Percentiles rank a stretch among this genome's conserved stretches.
Conservation (phyloP, 495 filamentous ascomycete species). For the Penicillium daleae region DNA sequence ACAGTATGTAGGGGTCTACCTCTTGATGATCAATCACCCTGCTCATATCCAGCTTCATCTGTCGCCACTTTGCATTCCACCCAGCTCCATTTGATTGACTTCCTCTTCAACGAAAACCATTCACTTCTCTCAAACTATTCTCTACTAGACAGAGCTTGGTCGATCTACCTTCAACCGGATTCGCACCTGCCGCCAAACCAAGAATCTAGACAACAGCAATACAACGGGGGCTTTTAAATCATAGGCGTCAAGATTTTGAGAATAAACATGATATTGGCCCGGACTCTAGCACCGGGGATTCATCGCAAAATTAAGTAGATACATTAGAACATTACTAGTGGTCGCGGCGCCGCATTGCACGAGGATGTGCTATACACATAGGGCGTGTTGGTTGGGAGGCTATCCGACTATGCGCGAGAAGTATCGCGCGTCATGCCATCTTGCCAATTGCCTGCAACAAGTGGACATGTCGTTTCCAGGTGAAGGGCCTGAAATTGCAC, state of each 20-base stretch:
- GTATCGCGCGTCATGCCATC: not conserved
- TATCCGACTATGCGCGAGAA: not conserved
- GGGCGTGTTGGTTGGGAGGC: not conserved
- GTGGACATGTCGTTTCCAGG: not conserved
- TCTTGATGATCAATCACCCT: too few species aligned
- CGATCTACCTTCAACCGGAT: not conserved
- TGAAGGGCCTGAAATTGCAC: not conserved
- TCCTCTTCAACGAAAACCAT: too few species aligned
- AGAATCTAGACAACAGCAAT: not conserved
- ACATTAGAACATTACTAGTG: conserved; percentile 6
- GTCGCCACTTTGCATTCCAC: too few species aligned
- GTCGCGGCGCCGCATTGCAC: not conserved
- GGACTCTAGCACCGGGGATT: not conserved
- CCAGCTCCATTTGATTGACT: too few species aligned
- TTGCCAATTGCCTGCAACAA: not conserved
- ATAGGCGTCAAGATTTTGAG: not conserved
- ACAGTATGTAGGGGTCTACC: too few species aligned
- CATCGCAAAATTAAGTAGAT: conserved; percentile 8
- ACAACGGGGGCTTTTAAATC: not conserved
- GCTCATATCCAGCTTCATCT: too few species aligned
- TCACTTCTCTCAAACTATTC: too few species aligned
- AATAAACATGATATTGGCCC: not conserved
- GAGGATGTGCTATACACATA: not conserved
- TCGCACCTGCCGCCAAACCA: not conserved
- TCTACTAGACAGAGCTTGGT: too few species aligned